Evolutionary conservation across 2,329 filamentous ascomycete species (phyloP).

Genomic region (Emergomyces orientalis): DNA sequence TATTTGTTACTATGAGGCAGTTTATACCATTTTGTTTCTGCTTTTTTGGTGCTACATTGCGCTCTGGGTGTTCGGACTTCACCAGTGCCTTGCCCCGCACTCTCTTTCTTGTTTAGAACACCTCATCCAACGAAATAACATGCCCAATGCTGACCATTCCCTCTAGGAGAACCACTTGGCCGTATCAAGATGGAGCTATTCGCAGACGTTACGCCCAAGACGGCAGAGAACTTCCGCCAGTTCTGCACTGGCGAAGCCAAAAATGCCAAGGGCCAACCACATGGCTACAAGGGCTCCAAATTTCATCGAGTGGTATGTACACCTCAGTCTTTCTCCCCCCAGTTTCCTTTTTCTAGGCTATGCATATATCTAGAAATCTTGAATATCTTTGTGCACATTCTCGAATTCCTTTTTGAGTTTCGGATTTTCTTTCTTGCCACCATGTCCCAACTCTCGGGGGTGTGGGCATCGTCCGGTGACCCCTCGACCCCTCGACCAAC

Average conservation of each 20-base stretch:
- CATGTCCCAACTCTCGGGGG: not conserved
- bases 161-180: conserved; percentile 69
- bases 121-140: not conserved
- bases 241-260: conserved; percentile 94
- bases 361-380: not conserved
- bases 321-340: not conserved
- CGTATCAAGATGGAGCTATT: conserved; percentile 88
- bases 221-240: conserved; percentile 92
- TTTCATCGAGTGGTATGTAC: conserved; percentile 74
- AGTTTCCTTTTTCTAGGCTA: not conserved
- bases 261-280: conserved; percentile 63
- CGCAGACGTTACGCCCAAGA: conserved; percentile 71
- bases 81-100: not conserved
- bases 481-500: no score
- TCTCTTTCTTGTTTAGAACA: not conserved
- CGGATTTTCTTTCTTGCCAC: not conserved
- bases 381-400: not conserved
- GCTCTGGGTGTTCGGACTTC: no score
- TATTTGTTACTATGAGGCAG: no score
- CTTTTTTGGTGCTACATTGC: not conserved
- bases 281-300: conserved; percentile 90
- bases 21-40: not conserved
- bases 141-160: not conserved
- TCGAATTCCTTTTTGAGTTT: not conserved
- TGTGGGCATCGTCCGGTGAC: no score